phyloP scores from a whole-genome alignment of 345 rosid species.

The Brassica carinata region DNA sequence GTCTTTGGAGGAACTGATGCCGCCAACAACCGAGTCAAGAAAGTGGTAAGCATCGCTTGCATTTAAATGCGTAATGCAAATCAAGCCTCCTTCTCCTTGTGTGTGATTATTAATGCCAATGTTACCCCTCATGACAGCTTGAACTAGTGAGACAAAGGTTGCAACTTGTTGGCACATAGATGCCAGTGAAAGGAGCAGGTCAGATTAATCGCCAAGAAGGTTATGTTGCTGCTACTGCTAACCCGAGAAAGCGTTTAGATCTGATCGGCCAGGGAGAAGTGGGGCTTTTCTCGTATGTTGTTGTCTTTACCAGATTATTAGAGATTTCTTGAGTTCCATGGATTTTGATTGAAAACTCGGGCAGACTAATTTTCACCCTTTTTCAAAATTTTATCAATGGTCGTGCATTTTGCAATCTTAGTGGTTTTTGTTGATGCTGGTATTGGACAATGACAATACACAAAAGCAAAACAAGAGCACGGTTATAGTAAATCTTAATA shows the following conservation, averaged over 20 bases:
- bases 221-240: conserved; percentile 21
- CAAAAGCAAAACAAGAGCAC: not conserved
- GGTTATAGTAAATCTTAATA: too few relatives aligned
- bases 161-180: conserved; percentile 39
- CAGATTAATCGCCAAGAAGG: conserved; percentile 27
- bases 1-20: conserved; percentile 92
- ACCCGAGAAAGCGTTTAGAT: conserved; percentile 7
- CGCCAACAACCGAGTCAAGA: conserved; percentile 95
- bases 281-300: conserved; percentile 33
- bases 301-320: conserved; percentile 39
- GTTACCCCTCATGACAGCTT: conserved; percentile 23
- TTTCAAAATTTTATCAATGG: conserved; percentile 14
- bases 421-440: conserved; percentile 15
- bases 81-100: not conserved
- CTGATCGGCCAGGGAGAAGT: conserved; percentile 29
- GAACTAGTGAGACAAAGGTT: conserved; percentile 43
- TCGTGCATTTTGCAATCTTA: conserved; percentile 16
- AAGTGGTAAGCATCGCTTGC: conserved; percentile 70
- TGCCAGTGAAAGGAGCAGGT: conserved; percentile 21
- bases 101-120: conserved; percentile 19
- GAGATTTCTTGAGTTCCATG: conserved; percentile 24
- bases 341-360: conserved; percentile 5
- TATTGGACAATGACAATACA: not conserved
- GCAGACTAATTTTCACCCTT: conserved; percentile 4
- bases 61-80: not conserved